A percentile compares a stretch with the other conserved stretches of the same genome.
Conservation (phyloP, 1,284 basidiomycete species). For the Irpex sp. region DNA sequence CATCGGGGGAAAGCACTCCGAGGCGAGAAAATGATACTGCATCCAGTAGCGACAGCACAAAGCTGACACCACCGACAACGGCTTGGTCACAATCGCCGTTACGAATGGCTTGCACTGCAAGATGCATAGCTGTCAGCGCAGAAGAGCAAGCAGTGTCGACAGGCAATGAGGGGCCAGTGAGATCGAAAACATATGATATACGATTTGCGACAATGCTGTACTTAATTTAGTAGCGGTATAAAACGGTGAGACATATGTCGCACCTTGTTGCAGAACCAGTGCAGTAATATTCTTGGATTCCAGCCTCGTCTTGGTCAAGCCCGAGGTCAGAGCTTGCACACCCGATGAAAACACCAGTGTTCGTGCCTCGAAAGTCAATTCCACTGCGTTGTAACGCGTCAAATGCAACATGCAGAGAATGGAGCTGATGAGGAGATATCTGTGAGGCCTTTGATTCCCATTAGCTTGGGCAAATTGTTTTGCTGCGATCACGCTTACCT, state of each 20-base stretch:
- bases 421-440: not conserved
- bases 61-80: slow-evolving; percentile 38
- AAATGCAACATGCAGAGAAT: slow-evolving; percentile 8
- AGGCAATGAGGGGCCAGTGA: slow-evolving; percentile 43
- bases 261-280: not conserved
- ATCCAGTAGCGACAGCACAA: slow-evolving; percentile 26
- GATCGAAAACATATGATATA: slow-evolving; percentile 46
- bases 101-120: slow-evolving; percentile 42
- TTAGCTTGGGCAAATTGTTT: slow-evolving; percentile 15
- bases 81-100: slow-evolving; percentile 47
- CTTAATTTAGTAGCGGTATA: not conserved
- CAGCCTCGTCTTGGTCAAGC: not conserved
- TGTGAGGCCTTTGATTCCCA: slow-evolving; percentile 9
- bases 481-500: slow-evolving; percentile 22
- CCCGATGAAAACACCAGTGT: slow-evolving; percentile 30
- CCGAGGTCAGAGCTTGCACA: not conserved
- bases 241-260: not conserved
- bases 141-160: slow-evolving; percentile 51
- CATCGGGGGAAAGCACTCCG: slow-evolving; percentile 37
- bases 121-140: slow-evolving; percentile 40
- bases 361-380: slow-evolving; percentile 29
- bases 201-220: slow-evolving; percentile 36
- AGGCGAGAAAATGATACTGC: slow-evolving; percentile 21
- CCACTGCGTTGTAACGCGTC: slow-evolving; percentile 28
- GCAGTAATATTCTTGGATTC: not conserved